phyloP scores from a whole-genome alignment of 768 basidiomycete species.

The Suillus variegatus region DNA sequence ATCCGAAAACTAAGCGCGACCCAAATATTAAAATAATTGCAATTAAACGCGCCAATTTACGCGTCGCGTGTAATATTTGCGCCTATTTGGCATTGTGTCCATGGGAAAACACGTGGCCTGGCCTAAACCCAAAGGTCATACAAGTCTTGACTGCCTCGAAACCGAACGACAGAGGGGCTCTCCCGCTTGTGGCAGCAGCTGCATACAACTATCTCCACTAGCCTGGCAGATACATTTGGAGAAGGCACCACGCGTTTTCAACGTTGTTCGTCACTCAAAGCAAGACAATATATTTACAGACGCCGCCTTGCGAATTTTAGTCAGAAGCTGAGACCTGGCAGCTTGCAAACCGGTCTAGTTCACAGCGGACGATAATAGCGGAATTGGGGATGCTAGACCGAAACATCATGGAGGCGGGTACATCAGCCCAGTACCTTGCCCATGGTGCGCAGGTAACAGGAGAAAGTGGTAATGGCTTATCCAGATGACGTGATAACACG shows the following conservation, averaged over 20 bases:
- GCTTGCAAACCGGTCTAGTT: conserved; percentile 1
- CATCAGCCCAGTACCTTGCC: background rate
- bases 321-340: background rate
- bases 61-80: conserved; percentile 41
- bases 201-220: background rate
- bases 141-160: background rate
- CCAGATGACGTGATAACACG: background rate
- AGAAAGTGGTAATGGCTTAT: background rate
- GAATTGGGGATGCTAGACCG: background rate
- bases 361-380: background rate
- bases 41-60: conserved; percentile 43
- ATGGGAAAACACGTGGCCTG: background rate
- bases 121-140: background rate
- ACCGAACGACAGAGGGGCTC: background rate
- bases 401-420: background rate
- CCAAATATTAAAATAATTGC: conserved; percentile 31
- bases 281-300: conserved; percentile 2
- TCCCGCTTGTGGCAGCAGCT: background rate
- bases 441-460: background rate
- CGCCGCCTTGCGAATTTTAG: conserved; percentile 3
- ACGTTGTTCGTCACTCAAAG: background rate
- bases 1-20: conserved; percentile 15
- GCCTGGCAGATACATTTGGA: conserved; percentile 1
- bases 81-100: conserved; percentile 15
- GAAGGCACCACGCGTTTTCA: background rate